Conservation (phyloP, 225 moss, liverwort and hornwort species). For the Sphagnum tenellum region DNA sequence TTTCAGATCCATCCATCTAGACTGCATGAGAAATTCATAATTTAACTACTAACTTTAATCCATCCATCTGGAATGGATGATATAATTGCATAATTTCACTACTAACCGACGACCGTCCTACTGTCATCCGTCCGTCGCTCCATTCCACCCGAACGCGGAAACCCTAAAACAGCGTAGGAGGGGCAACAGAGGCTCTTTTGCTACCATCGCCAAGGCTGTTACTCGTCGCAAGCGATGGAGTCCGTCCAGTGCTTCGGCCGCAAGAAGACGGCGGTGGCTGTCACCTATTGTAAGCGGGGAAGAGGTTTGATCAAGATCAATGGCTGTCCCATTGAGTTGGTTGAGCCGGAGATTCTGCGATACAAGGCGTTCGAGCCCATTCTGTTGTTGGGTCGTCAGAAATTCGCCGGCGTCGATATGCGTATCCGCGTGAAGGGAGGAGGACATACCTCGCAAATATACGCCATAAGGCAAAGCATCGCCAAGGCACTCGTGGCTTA, state of each 20-base stretch:
- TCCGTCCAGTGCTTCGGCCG: conserved; percentile 1
- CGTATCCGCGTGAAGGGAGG: not conserved
- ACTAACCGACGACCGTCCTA: too few species aligned
- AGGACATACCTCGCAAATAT: not conserved
- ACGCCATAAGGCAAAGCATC: not conserved
- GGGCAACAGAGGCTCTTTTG: too few species aligned
- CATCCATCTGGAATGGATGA: too few species aligned
- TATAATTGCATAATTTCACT: too few species aligned
- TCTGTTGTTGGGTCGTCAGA: not conserved
- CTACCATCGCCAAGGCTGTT: too few species aligned
- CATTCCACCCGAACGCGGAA: too few species aligned
- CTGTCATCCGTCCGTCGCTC: too few species aligned
- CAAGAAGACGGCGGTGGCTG: not conserved
- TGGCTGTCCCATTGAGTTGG: not conserved
- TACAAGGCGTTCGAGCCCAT: conserved; percentile 1
- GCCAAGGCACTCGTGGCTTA: not conserved
- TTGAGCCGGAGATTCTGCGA: not conserved
- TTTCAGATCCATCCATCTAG: too few species aligned
- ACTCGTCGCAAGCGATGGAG: not conserved
- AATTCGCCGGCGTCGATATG: not conserved
- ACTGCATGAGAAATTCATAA: too few species aligned
- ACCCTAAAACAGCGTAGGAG: too few species aligned
- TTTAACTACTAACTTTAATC: too few species aligned
- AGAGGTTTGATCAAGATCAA: not conserved
- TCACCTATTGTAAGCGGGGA: not conserved